Base-by-base conservation (phyloP, 306 rosid genomes). In the Trifolium dubium region DNA sequence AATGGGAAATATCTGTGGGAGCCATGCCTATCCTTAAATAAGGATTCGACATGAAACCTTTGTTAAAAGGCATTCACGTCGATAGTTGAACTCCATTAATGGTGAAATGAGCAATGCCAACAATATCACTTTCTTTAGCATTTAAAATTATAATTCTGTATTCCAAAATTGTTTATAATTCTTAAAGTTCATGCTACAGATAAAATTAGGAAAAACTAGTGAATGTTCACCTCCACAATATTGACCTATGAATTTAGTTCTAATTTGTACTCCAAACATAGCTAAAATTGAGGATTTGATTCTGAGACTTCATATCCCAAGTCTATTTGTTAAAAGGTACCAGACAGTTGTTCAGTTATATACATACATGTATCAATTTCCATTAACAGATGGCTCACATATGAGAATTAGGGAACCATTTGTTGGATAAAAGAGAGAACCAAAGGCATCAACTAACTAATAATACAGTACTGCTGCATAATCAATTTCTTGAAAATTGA, bases 401-500 rank as follows among this genome's bases (percentile, higher is more conserved):
- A 60, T 2, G 71, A 63, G 28, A 13, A 44, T 19, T 59, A 30
- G 3, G 56, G 56, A 43, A 74, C 63, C 64, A 47, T 49, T 12
- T 62, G 51, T 77, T 35, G 54, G 10, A 59, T 47, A 10, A 59
- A 11, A 28, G 11, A 46, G 10, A 5, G 12, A 62, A 37, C 0
- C 47, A 77, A 17, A 51, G 9, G 29, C 17, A 15, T 51, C 44
- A 39, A 39, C 56, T 40, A 40, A 18, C 77, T 10, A 44, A 17
- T 41, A 28, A 4, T 17, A 64, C 10, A 28, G 23, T 5, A 54
- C n/a, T 35, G 41, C n/a, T 35, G 41, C 64, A 43, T 17, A 47
- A 35, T 35, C 68, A 73, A 49, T 67, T 58, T 67, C 71, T 18
- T 67, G 44, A n/a, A 69, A 61, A 37, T 55, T 47, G 55, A 53